Evolutionary conservation across 371 early-diverging fungal species (phyloP), one percentile per base, ranked within the genome.

Genomic region (Hamiltosporidium tvaerminnensis): DNA sequence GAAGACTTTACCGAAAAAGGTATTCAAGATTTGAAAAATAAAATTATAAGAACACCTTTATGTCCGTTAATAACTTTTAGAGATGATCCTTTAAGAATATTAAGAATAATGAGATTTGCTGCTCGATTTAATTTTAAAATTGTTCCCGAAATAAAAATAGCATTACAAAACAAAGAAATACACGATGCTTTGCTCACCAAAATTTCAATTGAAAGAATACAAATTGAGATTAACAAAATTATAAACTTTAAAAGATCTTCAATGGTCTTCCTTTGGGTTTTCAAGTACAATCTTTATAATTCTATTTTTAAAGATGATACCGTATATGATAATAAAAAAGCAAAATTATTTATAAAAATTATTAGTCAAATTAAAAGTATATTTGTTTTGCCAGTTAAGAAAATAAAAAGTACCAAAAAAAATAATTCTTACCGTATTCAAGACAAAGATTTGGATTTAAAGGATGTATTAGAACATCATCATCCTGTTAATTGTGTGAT

Each of bases 81-180:
- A 55, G 96, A 98, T 72, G 99, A 98, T 72, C 99, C 99, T 1
- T 75, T 98, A 33, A 85, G 99, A 14, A 87, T 96, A 0, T 78
- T 98, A 61, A 85, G 99, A 2, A 87, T 89, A 30, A 83, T 98
- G 50, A 82, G 99, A 35, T 98, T 98, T 74, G 87, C 94, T 3
- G 82, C 85, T 50, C 82, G 92, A 49, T 91, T 92, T 65, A 76
- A 78, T 9, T 98, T 89, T 73, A 62, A 73, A 23, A 81, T 96
- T 47, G 85, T 82, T 3, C 78, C 81, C 9, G 85, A 84, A 34
- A 83, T 91, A 5, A 67, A 71, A 1, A 71, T 79, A 2, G 86
- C 90, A 5, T 82, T 84, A 1, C 62, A 81, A 33, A 71, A 83
- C 7, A 67, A 73, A 31, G 72, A 62, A 30, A 52, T 70, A 31